Evolutionary conservation across 2,329 filamentous ascomycete genomes (phyloP), one percentile per base, ranked within the genome.

Genomic region (Colletotrichum noveboracense): DNA sequence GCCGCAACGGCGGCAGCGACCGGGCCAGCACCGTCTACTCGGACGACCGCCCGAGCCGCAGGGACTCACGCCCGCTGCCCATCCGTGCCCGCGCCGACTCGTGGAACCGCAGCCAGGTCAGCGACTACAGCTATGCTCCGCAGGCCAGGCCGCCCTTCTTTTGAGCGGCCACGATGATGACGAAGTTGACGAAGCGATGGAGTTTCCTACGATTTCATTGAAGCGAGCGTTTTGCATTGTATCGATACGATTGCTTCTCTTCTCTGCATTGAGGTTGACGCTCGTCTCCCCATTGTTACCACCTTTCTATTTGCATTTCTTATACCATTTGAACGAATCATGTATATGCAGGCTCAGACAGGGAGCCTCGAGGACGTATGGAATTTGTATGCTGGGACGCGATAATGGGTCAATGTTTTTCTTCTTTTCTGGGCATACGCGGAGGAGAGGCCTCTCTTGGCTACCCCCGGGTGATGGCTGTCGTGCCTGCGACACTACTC

Each of bases 1-100:
- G 77, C 79, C 85, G 86, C 38, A 83, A 85, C 12, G 83, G 85
- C 65, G 88, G 86, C 64, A 91, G 89, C 79, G 91, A 93, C 76
- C 85, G 85, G 69, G 86, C 86, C 14, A 89, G 86, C 80, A 88
- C 87, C 69, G 81, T 87, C 38, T 89, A 88, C 71, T 83, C 86
- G 6, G 90, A 92, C 30, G 89, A 91, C 66, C 84, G 85, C 71
- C 83, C 84, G 69, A 83, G 83, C 55, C 86, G 87, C 61, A 79
- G 84, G 24, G 89, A 89, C 26, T 60, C 56, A 26, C 85, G 87
- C 21, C 58, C 28, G 10, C 84, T 89, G 13, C 81, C 86, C 30
- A 82, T 86, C 76, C 88, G 87, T 62, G 82, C 82, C 71, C 89
- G 87, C 70, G 85, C 89, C 4, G 86, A 86, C 72, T 89, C 89